These are phyloP conservation scores for Jatropha curcas DNA, from an alignment of 345 rosid genomes.

Conservation along the genomic window DNA sequence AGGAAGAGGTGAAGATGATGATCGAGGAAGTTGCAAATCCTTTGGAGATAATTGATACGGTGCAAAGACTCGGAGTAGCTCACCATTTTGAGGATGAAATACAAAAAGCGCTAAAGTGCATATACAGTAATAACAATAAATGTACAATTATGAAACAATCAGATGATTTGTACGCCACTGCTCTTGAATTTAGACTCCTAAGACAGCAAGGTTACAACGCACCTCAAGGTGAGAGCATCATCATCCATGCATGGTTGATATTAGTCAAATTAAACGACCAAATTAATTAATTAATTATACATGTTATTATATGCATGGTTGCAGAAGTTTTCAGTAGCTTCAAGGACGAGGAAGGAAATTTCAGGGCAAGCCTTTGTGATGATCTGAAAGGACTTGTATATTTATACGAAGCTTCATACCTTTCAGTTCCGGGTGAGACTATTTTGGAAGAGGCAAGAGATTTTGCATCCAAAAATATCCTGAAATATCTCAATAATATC, in stretches of 20 bases:
- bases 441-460: conserved; percentile 17
- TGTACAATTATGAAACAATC: too few relatives aligned
- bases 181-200: conserved; percentile 20
- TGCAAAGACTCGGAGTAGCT: conserved; percentile 25
- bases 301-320: not conserved
- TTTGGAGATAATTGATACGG: not conserved
- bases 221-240: conserved; percentile 23
- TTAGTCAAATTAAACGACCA: too few relatives aligned
- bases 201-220: conserved; percentile 15
- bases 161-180: not conserved
- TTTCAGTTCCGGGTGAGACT: conserved; percentile 15
- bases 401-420: conserved; percentile 25
- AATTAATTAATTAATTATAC: not conserved
- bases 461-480: conserved; percentile 10
- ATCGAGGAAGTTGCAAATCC: not conserved
- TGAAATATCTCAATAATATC: not conserved
- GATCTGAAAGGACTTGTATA: conserved; percentile 17
- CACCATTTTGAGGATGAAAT: conserved; percentile 20
- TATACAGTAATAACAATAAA: not conserved
- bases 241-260: too few relatives aligned
- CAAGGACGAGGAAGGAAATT: conserved; percentile 17
- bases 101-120: not conserved
- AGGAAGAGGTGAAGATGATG: conserved; percentile 13
- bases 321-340: conserved; percentile 18
- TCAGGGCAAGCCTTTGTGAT: conserved; percentile 6